Evolutionary conservation across 225 moss, liverwort and hornwort genomes (phyloP), one percentile per base, ranked within the genome.

Genomic region (Polytrichum commune): DNA sequence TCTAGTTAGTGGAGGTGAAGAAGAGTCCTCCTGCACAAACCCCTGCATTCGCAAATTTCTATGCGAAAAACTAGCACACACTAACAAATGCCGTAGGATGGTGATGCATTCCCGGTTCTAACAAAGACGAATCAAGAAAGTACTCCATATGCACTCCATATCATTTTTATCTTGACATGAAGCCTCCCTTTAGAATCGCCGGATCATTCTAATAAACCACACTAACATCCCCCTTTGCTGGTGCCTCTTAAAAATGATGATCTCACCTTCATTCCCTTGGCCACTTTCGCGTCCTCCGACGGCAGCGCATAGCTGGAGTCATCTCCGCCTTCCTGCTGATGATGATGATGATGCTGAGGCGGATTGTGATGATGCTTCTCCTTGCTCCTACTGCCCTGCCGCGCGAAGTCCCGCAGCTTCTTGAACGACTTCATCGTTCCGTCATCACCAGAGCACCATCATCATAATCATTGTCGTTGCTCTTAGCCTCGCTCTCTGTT

Each of bases 321-420:
- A 16, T 13, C 46, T 46, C 16, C 46, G 46, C 46, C n/a, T 9
- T 35, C 29, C n/a, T 46, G 55, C 35, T 63, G 35, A 54, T 63
- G 3, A 67, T 62, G n/a, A 18, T 53, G 28, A 3, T 64, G 53
- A 4, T 19, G 67, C 58, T 28, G 72, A 9, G 27, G 9, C 4
- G 24, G 58, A 8, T 24, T 27, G 63, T 32, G 53, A 18, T 29
- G 46, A 33, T 27, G 25, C 26, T 28, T 62, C 19, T 38, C 26
- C 83, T 75, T 82, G 53, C 68, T 72, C 24, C 67, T 62, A 63
- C 19, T 65, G 19, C 63, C 70, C 69, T 73, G 77, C 60, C 65
- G 67, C 70, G 81, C 81, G 25, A 77, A 81, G 62, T 74, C 74
- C 62, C 81, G 64, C 33, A 81, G 70, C 77, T 77, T 77, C 77